Evolutionary conservation across 208 protist genomes (phyloP).

Genomic region (Wallacemonas sp.): DNA sequence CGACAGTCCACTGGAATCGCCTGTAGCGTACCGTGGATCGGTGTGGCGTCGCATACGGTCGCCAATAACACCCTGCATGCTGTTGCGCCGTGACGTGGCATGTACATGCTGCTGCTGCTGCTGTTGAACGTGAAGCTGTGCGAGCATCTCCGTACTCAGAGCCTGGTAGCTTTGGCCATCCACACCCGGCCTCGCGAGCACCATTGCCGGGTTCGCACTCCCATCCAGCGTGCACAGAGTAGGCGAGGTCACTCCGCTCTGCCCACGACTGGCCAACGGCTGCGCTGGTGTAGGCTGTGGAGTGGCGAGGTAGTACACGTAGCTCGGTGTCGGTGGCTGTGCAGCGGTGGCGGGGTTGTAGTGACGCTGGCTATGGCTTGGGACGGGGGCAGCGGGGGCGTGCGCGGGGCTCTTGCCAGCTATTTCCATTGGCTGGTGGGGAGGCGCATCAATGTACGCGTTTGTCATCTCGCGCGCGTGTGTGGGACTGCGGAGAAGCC

Average conservation of each 20-base stretch:
- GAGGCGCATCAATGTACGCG: neutral
- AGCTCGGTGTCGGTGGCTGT: neutral
- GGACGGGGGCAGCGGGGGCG: too few relatives aligned
- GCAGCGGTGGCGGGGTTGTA: neutral
- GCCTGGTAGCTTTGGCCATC: neutral
- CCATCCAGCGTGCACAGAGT: neutral
- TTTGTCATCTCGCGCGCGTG: conserved; percentile 2
- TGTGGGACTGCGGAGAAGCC: neutral
- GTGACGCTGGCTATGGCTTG: too few relatives aligned
- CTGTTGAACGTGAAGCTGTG: neutral
- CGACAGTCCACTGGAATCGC: neutral
- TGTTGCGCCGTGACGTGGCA: neutral
- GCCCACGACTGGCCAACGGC: neutral
- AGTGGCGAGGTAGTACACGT: neutral
- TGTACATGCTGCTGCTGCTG: conserved; percentile 3
- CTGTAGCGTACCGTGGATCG: neutral
- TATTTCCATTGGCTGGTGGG: too few relatives aligned
- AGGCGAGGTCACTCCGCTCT: neutral
- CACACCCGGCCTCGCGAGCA: neutral
- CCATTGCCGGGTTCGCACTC: neutral
- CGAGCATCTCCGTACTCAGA: neutral
- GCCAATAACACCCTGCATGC: neutral
- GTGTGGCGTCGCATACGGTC: neutral
- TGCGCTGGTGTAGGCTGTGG: neutral
- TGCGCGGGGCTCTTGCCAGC: too few relatives aligned